Percentiles rank a stretch among this genome's conserved stretches.
Evolutionary conservation across 2,329 filamentous ascomycete genomes (phyloP).

Genomic region (Trichoderma citrinoviride): DNA sequence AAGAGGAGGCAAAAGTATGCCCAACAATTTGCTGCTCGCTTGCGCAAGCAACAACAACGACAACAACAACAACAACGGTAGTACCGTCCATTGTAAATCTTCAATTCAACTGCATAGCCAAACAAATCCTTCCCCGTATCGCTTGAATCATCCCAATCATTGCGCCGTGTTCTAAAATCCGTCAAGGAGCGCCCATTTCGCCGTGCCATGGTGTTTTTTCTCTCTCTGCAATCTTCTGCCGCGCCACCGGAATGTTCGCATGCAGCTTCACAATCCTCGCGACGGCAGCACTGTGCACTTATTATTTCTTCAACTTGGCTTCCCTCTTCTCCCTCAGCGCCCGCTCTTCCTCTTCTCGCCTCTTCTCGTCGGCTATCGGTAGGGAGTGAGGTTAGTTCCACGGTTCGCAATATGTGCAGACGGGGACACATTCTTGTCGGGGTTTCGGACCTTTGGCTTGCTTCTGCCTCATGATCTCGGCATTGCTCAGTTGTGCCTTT

Average conservation of each 20-base stretch:
- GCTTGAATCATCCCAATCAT: not conserved
- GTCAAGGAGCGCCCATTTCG: conserved; percentile 17
- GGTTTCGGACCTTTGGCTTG: conserved; percentile 1
- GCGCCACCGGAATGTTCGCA: not conserved
- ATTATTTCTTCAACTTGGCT: not conserved
- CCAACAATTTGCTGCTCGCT: not conserved
- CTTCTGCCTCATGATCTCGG: conserved; percentile 16
- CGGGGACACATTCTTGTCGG: no score
- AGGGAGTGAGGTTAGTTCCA: not conserved
- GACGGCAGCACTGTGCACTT: no score
- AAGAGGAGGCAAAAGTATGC: no score
- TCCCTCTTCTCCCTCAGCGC: not conserved
- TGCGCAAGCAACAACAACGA: not conserved
- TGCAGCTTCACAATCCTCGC: no score
- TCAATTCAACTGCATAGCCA: conserved; percentile 4
- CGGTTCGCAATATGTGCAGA: not conserved
- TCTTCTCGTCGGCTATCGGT: not conserved
- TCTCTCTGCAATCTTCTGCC: not conserved
- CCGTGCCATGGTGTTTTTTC: not conserved
- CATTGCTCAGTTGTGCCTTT: not conserved
- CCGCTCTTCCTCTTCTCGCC: not conserved
- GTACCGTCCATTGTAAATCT: not conserved
- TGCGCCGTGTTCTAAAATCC: conserved; percentile 12
- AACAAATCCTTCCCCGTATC: not conserved
- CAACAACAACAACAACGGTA: not conserved